A percentile compares a stretch with the other conserved stretches of the same genome.
These are phyloP conservation scores for Rhizopus microsporus DNA, from an alignment of 371 early-diverging fungal genomes.

Conservation along the genomic window DNA sequence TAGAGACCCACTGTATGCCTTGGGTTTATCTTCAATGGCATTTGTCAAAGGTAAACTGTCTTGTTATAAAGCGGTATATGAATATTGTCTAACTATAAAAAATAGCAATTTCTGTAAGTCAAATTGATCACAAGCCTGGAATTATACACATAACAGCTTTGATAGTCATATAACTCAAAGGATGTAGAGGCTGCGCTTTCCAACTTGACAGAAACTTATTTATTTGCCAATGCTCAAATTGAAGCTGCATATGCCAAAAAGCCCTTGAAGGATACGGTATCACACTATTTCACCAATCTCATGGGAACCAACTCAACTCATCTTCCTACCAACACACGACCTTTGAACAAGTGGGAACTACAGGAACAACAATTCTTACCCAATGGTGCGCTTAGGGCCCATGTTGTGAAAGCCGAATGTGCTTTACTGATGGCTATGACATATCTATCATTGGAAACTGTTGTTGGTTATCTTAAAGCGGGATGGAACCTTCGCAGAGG, in stretches of 20 bases:
- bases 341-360: conserved; percentile 30
- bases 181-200: conserved; percentile 52
- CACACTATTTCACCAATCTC: conserved; percentile 42
- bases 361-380: conserved; percentile 38
- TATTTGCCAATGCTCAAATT: conserved; percentile 54
- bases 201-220: conserved; percentile 45
- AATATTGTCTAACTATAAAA: conserved; percentile 10
- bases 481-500: conserved; percentile 64
- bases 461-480: conserved; percentile 61
- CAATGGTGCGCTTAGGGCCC: conserved; percentile 62
- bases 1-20: conserved; percentile 45
- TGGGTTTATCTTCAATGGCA: conserved; percentile 44
- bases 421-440: conserved; percentile 57
- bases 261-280: conserved; percentile 41
- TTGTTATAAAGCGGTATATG: background rate
- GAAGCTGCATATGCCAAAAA: conserved; percentile 53
- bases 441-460: conserved; percentile 56
- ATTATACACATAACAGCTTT: background rate
- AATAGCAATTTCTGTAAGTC: conserved; percentile 28
- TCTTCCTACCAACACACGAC: conserved; percentile 42
- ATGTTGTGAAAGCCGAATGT: conserved; percentile 63
- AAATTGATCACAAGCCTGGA: conserved; percentile 1
- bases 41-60: conserved; percentile 42
- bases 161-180: conserved; percentile 52
- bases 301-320: conserved; percentile 40